A percentile compares a stretch with the other conserved stretches of the same genome.
phyloP scores from a whole-genome alignment of 352 stramenopile species.

The Globisporangium paddicum region DNA sequence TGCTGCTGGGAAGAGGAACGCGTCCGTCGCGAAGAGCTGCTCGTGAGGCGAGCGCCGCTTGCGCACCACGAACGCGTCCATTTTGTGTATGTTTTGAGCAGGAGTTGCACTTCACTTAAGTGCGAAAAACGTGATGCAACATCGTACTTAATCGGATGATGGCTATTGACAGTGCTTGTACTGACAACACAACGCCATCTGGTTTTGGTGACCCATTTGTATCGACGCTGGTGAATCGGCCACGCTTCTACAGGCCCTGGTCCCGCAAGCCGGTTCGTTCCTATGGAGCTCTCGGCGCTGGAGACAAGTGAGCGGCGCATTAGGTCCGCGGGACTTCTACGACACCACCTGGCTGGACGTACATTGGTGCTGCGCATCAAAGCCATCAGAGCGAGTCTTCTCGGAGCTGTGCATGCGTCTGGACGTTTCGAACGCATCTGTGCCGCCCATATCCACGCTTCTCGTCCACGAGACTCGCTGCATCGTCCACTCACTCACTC shows the following conservation, averaged over 20 bases:
- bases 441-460: not conserved
- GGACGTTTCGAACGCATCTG: not conserved
- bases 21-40: slow-evolving; percentile 34
- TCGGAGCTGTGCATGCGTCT: not conserved
- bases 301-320: too few species aligned
- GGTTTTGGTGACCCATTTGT: slow-evolving; percentile 1
- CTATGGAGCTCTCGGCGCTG: not conserved
- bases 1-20: slow-evolving; percentile 20
- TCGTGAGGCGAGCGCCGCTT: slow-evolving; percentile 10
- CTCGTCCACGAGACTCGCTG: not conserved
- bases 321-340: not conserved
- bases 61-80: slow-evolving; percentile 62
- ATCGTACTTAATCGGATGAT: not conserved
- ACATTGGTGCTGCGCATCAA: too few species aligned
- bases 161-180: slow-evolving; percentile 2
- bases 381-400: not conserved
- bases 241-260: not conserved
- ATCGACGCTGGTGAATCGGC: slow-evolving; percentile 2
- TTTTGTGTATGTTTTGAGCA: too few species aligned
- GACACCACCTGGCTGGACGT: not conserved
- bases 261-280: not conserved
- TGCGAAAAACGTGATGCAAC: not conserved
- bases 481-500: not conserved
- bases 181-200: slow-evolving; percentile 1
- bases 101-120: not conserved